Evolutionary conservation across 352 stramenopile species (phyloP).

Genomic region (Pythium periplocum): DNA sequence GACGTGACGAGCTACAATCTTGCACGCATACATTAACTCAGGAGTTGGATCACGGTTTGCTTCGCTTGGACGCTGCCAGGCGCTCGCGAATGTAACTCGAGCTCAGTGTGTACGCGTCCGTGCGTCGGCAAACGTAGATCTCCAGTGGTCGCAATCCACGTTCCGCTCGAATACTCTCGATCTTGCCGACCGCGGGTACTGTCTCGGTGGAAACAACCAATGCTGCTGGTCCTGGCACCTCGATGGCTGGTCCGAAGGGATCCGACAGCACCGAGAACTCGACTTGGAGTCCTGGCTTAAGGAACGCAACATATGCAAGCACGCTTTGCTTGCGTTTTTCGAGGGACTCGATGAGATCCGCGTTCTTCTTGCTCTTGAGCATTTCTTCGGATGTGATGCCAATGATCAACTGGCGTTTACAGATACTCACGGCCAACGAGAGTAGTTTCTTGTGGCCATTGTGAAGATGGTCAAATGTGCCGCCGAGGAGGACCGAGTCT

Average conservation of each 20-base stretch:
- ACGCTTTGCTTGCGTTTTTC: constrained; percentile 52
- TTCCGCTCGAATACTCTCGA: constrained; percentile 71
- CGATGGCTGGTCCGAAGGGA: constrained; percentile 79
- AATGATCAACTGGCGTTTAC: constrained; percentile 40
- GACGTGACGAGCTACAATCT: too few species aligned
- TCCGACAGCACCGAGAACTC: constrained; percentile 80
- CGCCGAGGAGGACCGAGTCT: constrained; percentile 64
- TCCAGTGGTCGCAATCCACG: constrained; percentile 49
- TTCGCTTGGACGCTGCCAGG: constrained; percentile 21
- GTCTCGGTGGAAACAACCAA: constrained; percentile 88
- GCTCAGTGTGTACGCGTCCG: constrained; percentile 78
- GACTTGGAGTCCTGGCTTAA: constrained; percentile 57
- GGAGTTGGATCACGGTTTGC: too few species aligned
- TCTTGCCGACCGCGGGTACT: constrained; percentile 67
- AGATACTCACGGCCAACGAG: constrained; percentile 64
- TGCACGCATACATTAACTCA: too few species aligned
- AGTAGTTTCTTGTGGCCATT: constrained; percentile 90
- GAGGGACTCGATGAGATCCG: constrained; percentile 65
- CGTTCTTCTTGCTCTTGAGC: constrained; percentile 72
- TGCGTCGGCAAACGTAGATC: constrained; percentile 77
- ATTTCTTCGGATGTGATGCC: constrained; percentile 80
- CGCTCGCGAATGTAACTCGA: constrained; percentile 77
- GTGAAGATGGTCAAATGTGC: constrained; percentile 90
- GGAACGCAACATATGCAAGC: constrained; percentile 45
- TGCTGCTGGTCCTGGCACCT: constrained; percentile 54